phyloP scores from a whole-genome alignment of 805 yeast species.

The Maudiozyma bulderi region DNA sequence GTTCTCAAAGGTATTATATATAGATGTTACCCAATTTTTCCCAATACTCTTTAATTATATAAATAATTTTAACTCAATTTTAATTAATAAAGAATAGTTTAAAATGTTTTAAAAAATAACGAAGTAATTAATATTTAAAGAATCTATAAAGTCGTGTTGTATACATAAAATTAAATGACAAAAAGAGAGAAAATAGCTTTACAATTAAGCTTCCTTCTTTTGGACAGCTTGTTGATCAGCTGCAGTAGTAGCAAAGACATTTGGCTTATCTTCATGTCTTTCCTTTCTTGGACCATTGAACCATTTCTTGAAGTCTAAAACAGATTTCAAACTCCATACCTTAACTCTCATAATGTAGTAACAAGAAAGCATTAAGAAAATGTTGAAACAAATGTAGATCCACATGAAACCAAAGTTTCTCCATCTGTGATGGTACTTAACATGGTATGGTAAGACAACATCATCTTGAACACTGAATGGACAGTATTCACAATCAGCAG shows the following conservation, averaged over 20 bases:
- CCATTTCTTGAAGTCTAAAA: slow-evolving; percentile 33
- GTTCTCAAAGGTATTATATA: too few relatives aligned
- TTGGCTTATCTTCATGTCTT: slow-evolving; percentile 40
- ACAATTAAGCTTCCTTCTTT: slow-evolving; percentile 8
- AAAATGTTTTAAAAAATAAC: neutral
- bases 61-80: neutral
- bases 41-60: too few relatives aligned
- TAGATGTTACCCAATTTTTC: too few relatives aligned
- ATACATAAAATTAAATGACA: neutral
- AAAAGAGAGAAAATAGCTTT: neutral
- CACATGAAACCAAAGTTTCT: slow-evolving; percentile 53
- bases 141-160: neutral
- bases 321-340: slow-evolving; percentile 28
- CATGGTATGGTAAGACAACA: slow-evolving; percentile 40
- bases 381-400: slow-evolving; percentile 35
- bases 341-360: slow-evolving; percentile 32
- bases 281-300: slow-evolving; percentile 35
- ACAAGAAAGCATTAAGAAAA: slow-evolving; percentile 31
- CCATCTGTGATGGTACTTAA: slow-evolving; percentile 45
- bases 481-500: slow-evolving; percentile 55
- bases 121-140: neutral
- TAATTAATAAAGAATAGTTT: neutral
- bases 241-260: slow-evolving; percentile 32
- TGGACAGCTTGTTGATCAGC: slow-evolving; percentile 31
- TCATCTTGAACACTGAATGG: slow-evolving; percentile 46